phyloP scores from a whole-genome alignment of 2,329 filamentous ascomycete genomes.

The Fusarium virguliforme region DNA sequence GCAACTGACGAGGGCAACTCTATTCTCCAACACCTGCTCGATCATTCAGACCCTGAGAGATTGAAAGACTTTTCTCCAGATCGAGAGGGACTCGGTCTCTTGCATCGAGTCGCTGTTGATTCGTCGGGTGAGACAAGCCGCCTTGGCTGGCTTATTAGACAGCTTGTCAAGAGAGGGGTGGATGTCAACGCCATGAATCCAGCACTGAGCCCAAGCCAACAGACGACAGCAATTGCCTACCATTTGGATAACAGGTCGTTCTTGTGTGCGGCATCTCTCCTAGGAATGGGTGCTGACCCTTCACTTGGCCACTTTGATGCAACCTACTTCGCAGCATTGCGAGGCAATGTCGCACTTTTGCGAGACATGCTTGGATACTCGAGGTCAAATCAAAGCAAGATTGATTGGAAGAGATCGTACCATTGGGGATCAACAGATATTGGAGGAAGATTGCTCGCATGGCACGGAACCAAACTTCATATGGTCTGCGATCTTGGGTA shows the following conservation, averaged over 20 bases:
- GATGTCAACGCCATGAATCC: background rate
- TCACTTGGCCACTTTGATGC: background rate
- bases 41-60: background rate
- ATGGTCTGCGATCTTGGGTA: background rate
- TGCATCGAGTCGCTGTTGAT: background rate
- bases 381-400: background rate
- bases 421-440: too few species aligned
- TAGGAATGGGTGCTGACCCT: conserved; percentile 1
- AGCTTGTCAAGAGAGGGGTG: background rate
- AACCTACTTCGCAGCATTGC: background rate
- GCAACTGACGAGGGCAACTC: background rate
- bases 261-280: background rate
- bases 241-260: background rate
- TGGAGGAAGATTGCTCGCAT: too few species aligned
- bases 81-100: background rate
- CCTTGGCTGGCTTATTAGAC: background rate
- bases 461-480: background rate
- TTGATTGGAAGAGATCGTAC: background rate
- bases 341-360: background rate
- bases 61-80: background rate
- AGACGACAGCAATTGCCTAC: background rate
- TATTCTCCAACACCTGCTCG: background rate
- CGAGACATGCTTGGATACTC: background rate
- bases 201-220: background rate
- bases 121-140: background rate